Conservation (phyloP, 108 stramenopile genomes). For the Cyclostephanos tholiformis region DNA sequence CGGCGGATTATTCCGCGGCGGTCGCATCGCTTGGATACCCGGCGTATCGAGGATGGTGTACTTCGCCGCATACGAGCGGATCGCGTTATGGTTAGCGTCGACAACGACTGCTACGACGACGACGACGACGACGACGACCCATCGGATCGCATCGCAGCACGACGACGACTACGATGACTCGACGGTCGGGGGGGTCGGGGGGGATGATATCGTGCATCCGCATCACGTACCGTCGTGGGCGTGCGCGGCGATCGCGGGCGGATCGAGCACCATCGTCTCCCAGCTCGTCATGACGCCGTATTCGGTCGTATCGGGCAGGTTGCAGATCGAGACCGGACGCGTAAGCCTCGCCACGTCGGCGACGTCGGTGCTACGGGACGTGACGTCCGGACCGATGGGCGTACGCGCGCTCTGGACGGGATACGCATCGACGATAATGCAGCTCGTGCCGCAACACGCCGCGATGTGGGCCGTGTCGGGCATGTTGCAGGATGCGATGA, state of each 20-base stretch:
- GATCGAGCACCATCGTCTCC: not conserved
- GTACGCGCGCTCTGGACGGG: conserved; percentile 5
- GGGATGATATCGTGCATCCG: not conserved
- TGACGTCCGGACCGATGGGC: not conserved
- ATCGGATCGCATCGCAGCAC: no score
- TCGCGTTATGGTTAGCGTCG: not conserved
- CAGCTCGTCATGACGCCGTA: conserved; percentile 6
- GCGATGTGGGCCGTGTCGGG: conserved; percentile 5
- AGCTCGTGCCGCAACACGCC: conserved; percentile 5
- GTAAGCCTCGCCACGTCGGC: not conserved
- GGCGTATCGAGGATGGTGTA: conserved; percentile 3
- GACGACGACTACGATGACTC: not conserved
- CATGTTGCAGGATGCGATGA: not conserved
- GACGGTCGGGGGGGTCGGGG: no score
- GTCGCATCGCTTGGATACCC: not conserved
- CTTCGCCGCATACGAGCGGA: not conserved
- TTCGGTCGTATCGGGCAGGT: not conserved
- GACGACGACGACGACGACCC: no score
- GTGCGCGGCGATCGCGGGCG: not conserved
- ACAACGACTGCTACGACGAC: no score
- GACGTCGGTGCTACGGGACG: not conserved
- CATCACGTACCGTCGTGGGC: not conserved
- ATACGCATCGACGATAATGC: not conserved
- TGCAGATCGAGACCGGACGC: conserved; percentile 2
- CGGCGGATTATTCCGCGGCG: not conserved